Evolutionary conservation across 225 moss, liverwort and hornwort genomes (phyloP), one percentile per base, ranked within the genome.

Genomic region (Thuidium tamariscinum): DNA sequence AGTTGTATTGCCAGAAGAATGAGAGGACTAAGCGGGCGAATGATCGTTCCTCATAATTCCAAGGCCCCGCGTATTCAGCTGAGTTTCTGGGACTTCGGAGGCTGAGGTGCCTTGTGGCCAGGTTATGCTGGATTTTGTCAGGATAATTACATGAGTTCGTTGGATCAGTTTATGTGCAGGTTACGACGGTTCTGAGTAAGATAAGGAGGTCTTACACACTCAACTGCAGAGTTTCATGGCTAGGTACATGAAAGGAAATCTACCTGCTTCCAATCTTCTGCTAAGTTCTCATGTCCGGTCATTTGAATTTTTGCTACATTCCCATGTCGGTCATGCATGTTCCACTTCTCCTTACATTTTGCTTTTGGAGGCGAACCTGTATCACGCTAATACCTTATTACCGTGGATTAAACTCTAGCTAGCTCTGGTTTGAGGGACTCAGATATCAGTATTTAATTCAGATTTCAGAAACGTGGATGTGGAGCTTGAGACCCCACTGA

Each of bases 51-150:
- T 37, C 83, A 51, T 73, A 87, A 84, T 69, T 39, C 39, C 42
- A 36, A 69, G 54, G 61, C 42, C 84, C 80, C 64, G 52, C 56
- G 26, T 10, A 21, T 69, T 63, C 3, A 27, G 49, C 70, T 37
- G 86, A 68, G 36, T 62, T 4, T 36, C 83, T 83, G 42, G 51
- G 59, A 62, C 87, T 69, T 77, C 69, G 41, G 49, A 82, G 69
- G 76, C 74, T 69, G 69, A 90, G 21, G 70, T 87, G 66, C 57
- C 14, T 80, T 87, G 80, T 81, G 84, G 46, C 55, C 74, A 86
- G 79, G 54, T 52, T 66, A 73, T 79, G 42, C 73, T 83, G 61
- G 88, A 90, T 86, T 44, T 74, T 83, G 83, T 75, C 86, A 88
- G 82, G 82, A 74, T 60, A 17, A 2, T 22, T 32, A 9, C 48